Evolutionary conservation across 148 eudicot genomes (phyloP), one percentile per base, ranked within the genome.

Genomic region (Vaccinium myrtillus): DNA sequence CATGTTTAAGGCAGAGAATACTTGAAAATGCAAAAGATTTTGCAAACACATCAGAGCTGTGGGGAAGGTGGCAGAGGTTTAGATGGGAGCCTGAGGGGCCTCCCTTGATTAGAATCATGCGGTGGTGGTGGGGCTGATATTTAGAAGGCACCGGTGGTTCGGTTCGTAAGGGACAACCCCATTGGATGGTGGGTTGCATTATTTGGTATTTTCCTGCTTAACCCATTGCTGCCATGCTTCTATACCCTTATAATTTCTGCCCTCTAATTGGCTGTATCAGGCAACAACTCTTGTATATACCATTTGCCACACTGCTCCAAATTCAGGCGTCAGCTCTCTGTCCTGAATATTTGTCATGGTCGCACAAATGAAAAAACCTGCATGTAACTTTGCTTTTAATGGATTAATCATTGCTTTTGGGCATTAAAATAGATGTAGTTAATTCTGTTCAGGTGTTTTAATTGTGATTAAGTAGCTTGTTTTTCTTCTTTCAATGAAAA

Each of bases 121-220:
- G 27, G 73, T 21, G 27, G 51, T 75, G 78, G 54, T 36, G 65
- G 83, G 25, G 46, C n/a, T 71, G 75, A 80, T 7, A 8, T 43
- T 73, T 10, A 46, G 73, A 4, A 21, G 15, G 75, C 19, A 56
- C 36, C 36, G 9, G 49, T 43, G 86, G 80, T 79, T 36, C 27
- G 80, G 83, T 85, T 55, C 48, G 86, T 80, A 80, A 85, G 83
- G 58, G 71, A 80, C 79, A 80, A 4, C 36, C 74, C 86, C 77
- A 84, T 36, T 30, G 50, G 82, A 50, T 25, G 36, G 63, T 50
- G 77, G 63, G 39, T 32, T 39, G 77, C 27, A 13, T 69, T 69
- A 25, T 36, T 67, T 67, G 14, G 32, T 27, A 27, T 76, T 19
- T 46, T 51, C 51, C 61, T 76, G 75, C 84, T 83, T 71, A 59